Conservation (phyloP, 768 basidiomycete genomes). For the Amanita pseudoporphyria region DNA sequence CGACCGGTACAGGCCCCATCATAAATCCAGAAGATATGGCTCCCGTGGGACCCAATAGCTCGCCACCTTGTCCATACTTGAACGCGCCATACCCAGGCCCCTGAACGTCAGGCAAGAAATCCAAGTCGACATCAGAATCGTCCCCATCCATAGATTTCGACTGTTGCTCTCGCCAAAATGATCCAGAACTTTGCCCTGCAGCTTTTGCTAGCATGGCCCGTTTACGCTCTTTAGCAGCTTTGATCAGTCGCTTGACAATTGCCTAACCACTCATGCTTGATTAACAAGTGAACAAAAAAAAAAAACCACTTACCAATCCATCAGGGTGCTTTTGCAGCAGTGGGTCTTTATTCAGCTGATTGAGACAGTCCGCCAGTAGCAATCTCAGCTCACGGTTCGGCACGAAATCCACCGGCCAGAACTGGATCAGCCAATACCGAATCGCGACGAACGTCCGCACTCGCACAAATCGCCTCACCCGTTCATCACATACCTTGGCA, state of each 20-base stretch:
- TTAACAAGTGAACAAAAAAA: neutral
- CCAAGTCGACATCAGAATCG: constrained; percentile 71
- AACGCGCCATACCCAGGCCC: constrained; percentile 9
- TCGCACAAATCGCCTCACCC: constrained; percentile 66
- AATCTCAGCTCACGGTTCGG: constrained; percentile 70
- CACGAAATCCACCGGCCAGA: constrained; percentile 83
- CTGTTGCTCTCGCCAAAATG: constrained; percentile 18
- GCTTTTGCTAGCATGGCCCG: constrained; percentile 23
- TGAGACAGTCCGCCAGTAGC: constrained; percentile 72
- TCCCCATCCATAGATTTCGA: constrained; percentile 30
- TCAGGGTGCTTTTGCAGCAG: constrained; percentile 55
- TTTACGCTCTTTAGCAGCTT: constrained; percentile 77
- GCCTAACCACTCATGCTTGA: constrained; percentile 32
- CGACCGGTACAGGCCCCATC: constrained; percentile 42
- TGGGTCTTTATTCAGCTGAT: constrained; percentile 66
- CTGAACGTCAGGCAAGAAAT: constrained; percentile 52
- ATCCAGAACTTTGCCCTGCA: neutral
- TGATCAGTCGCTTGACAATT: constrained; percentile 75
- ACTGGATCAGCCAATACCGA: constrained; percentile 84
- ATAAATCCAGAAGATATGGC: neutral
- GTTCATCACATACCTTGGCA: constrained; percentile 39
- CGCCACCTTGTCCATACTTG: no score
- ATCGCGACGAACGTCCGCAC: constrained; percentile 87
- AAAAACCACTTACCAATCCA: constrained; percentile 49
- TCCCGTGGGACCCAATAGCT: neutral